Evolutionary conservation across 208 protist species (phyloP).

Genomic region (Trypanosoma cruzi): DNA sequence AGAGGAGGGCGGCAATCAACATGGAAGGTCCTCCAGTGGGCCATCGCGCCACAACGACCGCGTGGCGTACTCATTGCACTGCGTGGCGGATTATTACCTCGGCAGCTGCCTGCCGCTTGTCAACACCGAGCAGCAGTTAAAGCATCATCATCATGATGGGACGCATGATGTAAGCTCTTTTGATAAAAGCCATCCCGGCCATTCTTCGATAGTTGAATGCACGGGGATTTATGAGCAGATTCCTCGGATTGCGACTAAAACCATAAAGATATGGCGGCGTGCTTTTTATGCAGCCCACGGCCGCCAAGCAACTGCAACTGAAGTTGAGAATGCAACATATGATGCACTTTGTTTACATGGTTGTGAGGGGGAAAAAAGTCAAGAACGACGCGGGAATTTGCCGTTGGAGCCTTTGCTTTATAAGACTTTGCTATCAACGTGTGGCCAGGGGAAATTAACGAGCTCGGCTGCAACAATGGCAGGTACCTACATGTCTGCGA

Average conservation of each 20-base stretch:
- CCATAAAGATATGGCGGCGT: constrained; percentile 57
- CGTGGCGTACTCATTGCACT: constrained; percentile 31
- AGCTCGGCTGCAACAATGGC: constrained; percentile 6
- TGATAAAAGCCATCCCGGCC: background rate
- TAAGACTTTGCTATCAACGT: background rate
- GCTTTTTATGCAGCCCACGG: constrained; percentile 46
- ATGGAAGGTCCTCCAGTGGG: background rate
- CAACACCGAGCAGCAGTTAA: constrained; percentile 3
- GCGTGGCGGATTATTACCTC: constrained; percentile 44
- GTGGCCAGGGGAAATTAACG: background rate
- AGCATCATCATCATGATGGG: background rate
- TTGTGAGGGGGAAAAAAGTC: background rate
- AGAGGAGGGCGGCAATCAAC: background rate
- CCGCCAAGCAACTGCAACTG: constrained; percentile 54
- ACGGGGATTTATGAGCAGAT: constrained; percentile 28
- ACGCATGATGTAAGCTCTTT: background rate
- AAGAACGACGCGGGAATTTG: background rate
- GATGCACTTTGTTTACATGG: background rate
- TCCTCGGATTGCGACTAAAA: constrained; percentile 43
- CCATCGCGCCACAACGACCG: constrained; percentile 35
- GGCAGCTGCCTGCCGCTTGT: constrained; percentile 8
- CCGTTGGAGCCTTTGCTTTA: background rate
- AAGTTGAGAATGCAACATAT: constrained; percentile 38
- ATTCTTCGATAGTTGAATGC: background rate
- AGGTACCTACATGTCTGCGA: constrained; percentile 18